These are phyloP conservation scores for Hyaloscypha hepaticicola DNA, from an alignment of 495 filamentous ascomycete species.

Conservation along the genomic window DNA sequence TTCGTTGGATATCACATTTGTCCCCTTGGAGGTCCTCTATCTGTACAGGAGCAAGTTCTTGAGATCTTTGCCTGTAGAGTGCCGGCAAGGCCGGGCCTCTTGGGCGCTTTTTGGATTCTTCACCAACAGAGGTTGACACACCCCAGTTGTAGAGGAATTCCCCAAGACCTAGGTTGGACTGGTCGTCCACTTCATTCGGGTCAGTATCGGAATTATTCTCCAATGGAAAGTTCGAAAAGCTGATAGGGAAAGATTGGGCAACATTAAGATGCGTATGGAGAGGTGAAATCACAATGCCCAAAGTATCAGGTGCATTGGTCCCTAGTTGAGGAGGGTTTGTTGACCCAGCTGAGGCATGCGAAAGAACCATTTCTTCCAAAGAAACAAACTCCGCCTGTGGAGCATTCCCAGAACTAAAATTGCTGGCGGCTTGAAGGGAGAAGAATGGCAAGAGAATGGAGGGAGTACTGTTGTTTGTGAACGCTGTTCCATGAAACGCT, in stretches of 20 bases:
- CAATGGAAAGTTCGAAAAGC: neutral
- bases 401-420: neutral
- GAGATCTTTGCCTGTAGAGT: constrained; percentile 15
- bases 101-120: neutral
- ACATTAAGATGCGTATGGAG: constrained; percentile 7
- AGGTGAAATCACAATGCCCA: constrained; percentile 6
- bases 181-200: constrained; percentile 28
- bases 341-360: neutral
- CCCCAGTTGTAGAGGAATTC: constrained; percentile 31
- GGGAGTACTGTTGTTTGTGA: constrained; percentile 25
- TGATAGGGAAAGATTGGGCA: neutral
- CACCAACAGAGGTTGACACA: neutral
- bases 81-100: constrained; percentile 9
- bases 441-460: constrained; percentile 20
- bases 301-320: constrained; percentile 6
- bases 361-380: constrained; percentile 4
- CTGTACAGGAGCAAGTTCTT: constrained; percentile 6
- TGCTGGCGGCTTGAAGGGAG: neutral
- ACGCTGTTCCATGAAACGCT: constrained; percentile 5
- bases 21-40: constrained; percentile 53
- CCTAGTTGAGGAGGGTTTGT: constrained; percentile 13
- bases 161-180: constrained; percentile 25
- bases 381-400: constrained; percentile 16
- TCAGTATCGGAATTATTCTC: constrained; percentile 26
- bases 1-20: constrained; percentile 72